Conservation (phyloP, 352 stramenopile species). For the Bremia lactucae region DNA sequence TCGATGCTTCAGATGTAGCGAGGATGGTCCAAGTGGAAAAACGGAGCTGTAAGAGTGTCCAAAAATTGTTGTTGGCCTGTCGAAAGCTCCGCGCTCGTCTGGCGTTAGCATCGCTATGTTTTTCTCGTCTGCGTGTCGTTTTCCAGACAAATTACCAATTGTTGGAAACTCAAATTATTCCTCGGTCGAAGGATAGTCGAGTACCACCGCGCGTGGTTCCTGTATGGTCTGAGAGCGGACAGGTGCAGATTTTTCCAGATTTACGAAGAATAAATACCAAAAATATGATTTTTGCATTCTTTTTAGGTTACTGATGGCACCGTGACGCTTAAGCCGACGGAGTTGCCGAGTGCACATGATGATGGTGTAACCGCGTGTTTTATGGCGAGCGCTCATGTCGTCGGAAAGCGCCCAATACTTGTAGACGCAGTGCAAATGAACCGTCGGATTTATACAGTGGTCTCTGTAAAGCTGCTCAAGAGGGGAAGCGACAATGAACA, state of each 20-base stretch:
- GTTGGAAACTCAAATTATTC: conserved; percentile 36
- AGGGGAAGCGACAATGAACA: not conserved
- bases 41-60: conserved; percentile 9
- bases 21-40: conserved; percentile 17
- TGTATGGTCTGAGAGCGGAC: conserved; percentile 41
- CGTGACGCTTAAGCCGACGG: conserved; percentile 13
- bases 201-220: conserved; percentile 45
- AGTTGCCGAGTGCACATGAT: conserved; percentile 21
- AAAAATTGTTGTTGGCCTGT: conserved; percentile 16
- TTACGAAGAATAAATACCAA: not conserved
- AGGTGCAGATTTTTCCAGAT: conserved; percentile 18
- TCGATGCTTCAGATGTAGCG: conserved; percentile 16
- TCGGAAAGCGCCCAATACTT: conserved; percentile 37
- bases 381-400: conserved; percentile 5
- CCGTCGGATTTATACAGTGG: conserved; percentile 45
- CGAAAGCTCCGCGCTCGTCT: conserved; percentile 14
- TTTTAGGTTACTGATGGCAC: conserved; percentile 18
- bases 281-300: not conserved
- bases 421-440: conserved; percentile 41
- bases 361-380: conserved; percentile 25
- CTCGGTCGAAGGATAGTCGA: conserved; percentile 37
- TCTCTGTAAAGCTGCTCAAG: conserved; percentile 30
- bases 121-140: conserved; percentile 21
- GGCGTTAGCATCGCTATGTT: conserved; percentile 27
- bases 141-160: conserved; percentile 44